Base-by-base conservation (phyloP, 2,329 filamentous ascomycete genomes). In the Cladosporium halotolerans region DNA sequence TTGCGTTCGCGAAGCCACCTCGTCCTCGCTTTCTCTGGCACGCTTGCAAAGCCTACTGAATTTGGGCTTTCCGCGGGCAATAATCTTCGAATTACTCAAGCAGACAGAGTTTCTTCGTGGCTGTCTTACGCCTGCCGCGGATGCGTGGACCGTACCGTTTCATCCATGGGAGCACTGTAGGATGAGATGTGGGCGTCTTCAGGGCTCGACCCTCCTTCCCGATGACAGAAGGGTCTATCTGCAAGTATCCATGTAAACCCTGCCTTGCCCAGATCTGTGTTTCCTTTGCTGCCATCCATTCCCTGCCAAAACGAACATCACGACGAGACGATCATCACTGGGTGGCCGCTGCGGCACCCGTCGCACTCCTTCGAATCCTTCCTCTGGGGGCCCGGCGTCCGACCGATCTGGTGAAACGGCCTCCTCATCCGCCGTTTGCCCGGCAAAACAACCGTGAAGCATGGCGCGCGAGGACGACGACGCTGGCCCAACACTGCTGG, bases 401-500 rank as follows among this genome's bases (percentile, higher is more conserved):
- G 9, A 40, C 19, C 36, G 45, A 23, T 3, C 18, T 42, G 39
- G 47, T 31, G 47, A 50, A 43, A 34, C 47, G 28, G 14, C 45
- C 18, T 9, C 44, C 23, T 28, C 38, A 32, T 19, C 36, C 11
- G n/a, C 36, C 36, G 36, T 28, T 28, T 28, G 23, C 4, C n/a
- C 23, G 39, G 38, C 39, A 38, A 50, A 36, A 34, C 47, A 14
- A n/a, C 45, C 45, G 14, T 19, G n/a, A 41, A 19, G 16, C 38
- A 53, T 53, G 51, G 43, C 51, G 8, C 34, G 33, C 13, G 44
- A 42, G 19, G 33, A 40, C 44, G 51, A 53, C 36, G 32, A 53
- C 36, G 39, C 45, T 31, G 51, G 51, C 8, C 51, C 51, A 14
- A 53, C 51, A 2, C 44, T 53, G 18, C 39, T 53, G n/a, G 51